Evolutionary conservation across 2,329 filamentous ascomycete species (phyloP), one percentile per base, ranked within the genome.

Genomic region (Plectosphaerella cucumerina): DNA sequence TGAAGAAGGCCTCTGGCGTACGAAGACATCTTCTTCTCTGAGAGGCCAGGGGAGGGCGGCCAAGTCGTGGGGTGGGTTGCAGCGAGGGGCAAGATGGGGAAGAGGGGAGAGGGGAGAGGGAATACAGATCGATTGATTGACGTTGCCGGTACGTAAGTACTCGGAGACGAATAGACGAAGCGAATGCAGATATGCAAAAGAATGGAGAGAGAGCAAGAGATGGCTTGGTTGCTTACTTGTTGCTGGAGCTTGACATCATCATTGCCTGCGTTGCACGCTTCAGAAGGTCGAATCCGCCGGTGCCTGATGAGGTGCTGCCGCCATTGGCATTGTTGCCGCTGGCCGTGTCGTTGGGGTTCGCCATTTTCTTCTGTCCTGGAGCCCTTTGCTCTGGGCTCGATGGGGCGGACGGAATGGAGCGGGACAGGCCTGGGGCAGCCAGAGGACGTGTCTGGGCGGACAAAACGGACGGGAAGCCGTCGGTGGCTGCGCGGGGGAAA

Each of bases 231-330:
- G 50, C 54, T 45, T 44, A 56, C 54, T 47, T 56, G 15, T 53
- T 48, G 41, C 45, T 55, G 44, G 53, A 48, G 37, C 71, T 83
- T 69, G 79, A 82, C 72, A 77, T 77, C 77, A 84, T 81, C 75
- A 84, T 78, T 59, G 76, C 77, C 61, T 83, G 79, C n/a, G 81
- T 84, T 55, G 81, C 81, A 64, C 80, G 73, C 62, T 77, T 73
- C 56, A 84, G 65, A 58, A 84, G 70, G 66, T 84, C 81, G 59
- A 77, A 81, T 58, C 76, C 72, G 61, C 75, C 74, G 34, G 62
- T 60, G 60, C 68, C 70, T 61, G 75, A 73, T 33, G 63, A 62
- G 62, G 68, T 70, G 51, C 66, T 62, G 35, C 35, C 41, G 39
- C 39, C 17, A 18, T 47, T 39, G 33, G 33, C 33, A 33, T 47